Percentiles rank a stretch among this genome's conserved stretches.
phyloP scores from a whole-genome alignment of 2,329 filamentous ascomycete species.

The Exutisphaerella laricina region DNA sequence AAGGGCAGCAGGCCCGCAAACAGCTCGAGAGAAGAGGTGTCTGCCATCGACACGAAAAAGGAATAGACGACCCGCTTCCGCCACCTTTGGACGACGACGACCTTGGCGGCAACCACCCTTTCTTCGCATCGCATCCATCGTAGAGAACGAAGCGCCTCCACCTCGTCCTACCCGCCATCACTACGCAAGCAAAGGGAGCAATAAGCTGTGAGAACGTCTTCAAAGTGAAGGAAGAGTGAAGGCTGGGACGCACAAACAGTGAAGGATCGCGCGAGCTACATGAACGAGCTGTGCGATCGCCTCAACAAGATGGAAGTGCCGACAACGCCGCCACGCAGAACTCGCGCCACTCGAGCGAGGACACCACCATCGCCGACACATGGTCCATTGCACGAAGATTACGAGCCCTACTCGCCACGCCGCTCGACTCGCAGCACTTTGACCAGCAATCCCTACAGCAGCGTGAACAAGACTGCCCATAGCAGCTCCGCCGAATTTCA shows the following conservation, averaged over 20 bases:
- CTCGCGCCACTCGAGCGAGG: slow-evolving; percentile 14
- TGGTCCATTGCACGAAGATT: slow-evolving; percentile 59
- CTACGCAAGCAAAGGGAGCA: too few species aligned
- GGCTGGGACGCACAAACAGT: too few species aligned
- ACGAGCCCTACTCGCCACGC: slow-evolving; percentile 63
- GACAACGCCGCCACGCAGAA: slow-evolving; percentile 16
- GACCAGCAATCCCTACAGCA: slow-evolving; percentile 43
- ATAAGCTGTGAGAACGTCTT: too few species aligned
- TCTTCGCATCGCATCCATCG: not conserved
- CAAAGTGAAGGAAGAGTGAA: too few species aligned
- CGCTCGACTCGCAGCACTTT: slow-evolving; percentile 26
- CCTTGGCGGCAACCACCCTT: not conserved
- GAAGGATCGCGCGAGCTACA: not conserved
- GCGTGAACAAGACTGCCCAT: slow-evolving; percentile 28
- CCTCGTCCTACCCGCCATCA: too few species aligned
- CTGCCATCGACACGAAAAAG: not conserved
- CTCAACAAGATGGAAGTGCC: slow-evolving; percentile 7
- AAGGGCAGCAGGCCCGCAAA: not conserved
- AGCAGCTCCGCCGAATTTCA: not conserved
- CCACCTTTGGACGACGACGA: not conserved
- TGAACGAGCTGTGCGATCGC: slow-evolving; percentile 2
- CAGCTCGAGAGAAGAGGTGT: slow-evolving; percentile 3
- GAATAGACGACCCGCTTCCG: not conserved
- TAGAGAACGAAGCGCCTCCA: too few species aligned
- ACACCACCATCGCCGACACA: slow-evolving; percentile 65